phyloP scores from a whole-genome alignment of 257 asterid genomes.

The Solanum paucissectum region DNA sequence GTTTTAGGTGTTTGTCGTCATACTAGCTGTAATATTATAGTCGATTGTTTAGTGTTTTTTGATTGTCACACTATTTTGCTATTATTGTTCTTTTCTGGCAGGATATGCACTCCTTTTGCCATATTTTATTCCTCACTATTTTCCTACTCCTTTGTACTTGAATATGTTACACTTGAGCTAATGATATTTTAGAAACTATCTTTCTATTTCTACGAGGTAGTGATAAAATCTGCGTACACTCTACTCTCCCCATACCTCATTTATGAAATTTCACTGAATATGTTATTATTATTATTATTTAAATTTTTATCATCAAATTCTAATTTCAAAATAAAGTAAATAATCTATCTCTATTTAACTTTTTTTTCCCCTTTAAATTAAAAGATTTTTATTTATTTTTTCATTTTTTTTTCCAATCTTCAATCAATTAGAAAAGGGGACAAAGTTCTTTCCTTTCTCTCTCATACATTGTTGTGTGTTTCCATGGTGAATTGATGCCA shows the following conservation, averaged over 20 bases:
- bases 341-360: neutral
- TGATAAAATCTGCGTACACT: accelerated
- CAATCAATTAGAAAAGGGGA: neutral
- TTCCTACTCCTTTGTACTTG: too few species aligned
- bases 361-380: neutral
- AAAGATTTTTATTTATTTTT: neutral
- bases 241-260: accelerated
- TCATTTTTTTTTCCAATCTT: neutral
- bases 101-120: neutral
- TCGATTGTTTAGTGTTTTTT: accelerated
- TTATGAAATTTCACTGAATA: too few species aligned
- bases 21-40: too few species aligned
- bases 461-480: conserved; percentile 12
- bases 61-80: neutral
- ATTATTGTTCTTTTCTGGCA: too few species aligned
- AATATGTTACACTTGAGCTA: too few species aligned
- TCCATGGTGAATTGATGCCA: conserved; percentile 24
- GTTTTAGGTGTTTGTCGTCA: neutral
- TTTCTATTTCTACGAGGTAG: too few species aligned
- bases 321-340: neutral
- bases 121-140: neutral
- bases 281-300: too few species aligned
- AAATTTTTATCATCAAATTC: too few species aligned
- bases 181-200: too few species aligned
- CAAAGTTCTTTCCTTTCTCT: neutral